These are phyloP conservation scores for Blastocystis sp. DNA, from an alignment of 352 stramenopile species.

Conservation along the genomic window DNA sequence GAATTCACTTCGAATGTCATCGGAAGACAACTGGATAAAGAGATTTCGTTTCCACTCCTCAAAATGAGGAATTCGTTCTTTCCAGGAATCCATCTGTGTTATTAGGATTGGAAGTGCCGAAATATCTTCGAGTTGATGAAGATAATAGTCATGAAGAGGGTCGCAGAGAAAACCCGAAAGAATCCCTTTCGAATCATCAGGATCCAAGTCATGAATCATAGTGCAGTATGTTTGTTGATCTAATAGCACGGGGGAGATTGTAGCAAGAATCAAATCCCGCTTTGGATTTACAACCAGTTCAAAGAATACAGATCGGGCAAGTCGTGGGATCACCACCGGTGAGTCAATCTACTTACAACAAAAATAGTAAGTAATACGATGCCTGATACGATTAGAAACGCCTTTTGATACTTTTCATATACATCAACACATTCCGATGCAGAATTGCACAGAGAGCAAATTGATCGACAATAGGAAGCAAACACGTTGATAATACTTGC, in stretches of 20 bases:
- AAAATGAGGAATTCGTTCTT: not conserved
- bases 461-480: not conserved
- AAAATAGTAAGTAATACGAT: not conserved
- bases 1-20: not conserved
- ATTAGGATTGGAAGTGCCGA: not conserved
- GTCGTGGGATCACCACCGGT: not conserved
- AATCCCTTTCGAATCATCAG: not conserved
- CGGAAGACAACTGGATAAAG: not conserved
- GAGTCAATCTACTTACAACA: not conserved
- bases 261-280: not conserved
- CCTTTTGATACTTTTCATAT: not conserved
- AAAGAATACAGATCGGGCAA: not conserved
- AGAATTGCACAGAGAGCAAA: not conserved
- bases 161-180: not conserved
- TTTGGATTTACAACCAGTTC: not conserved
- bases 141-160: not conserved
- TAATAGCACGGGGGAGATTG: not conserved
- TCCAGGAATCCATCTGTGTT: not conserved
- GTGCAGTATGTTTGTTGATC: not conserved
- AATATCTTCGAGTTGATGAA: not conserved
- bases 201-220: not conserved
- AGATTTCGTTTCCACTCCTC: not conserved
- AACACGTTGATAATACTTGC: not conserved
- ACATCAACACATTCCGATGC: not conserved
- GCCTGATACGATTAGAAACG: not conserved